Evolutionary conservation across 1,284 basidiomycete species (phyloP), one percentile per base, ranked within the genome.

Genomic region (Cryptococcus maquisensis): DNA sequence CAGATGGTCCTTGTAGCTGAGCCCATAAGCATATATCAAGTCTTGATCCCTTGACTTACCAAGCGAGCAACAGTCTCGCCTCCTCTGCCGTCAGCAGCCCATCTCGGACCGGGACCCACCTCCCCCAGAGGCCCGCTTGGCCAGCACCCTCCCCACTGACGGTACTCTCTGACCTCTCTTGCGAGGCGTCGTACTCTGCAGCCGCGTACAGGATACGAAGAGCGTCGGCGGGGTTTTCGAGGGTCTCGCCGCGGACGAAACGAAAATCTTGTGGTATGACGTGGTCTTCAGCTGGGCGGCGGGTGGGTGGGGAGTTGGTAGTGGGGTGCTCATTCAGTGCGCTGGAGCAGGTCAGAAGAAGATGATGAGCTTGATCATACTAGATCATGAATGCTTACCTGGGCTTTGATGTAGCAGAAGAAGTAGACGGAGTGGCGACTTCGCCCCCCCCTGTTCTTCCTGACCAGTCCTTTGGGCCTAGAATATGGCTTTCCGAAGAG

Each of bases 141-240:
- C n/a, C 23, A 51, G 23, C 10, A 28, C 39, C 12, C 46, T 32
- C 28, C 15, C 15, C 24, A 43, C 13, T 21, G 43, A 13, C 10
- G 1, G 40, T 38, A 21, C 37, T 18, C 35, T 24, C 8, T 2
- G 48, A 5, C 4, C 35, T 16, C 4, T 56, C 52, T 1, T 32
- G 28, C 28, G 28, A 32, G 28, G 28, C 28, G 28, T 32, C 28
- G 28, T 58, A 55, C 24, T 60, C 57, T 1, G 59, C 60, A 1
- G 58, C 62, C 2, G 62, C 56, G 4, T 47, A 56, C 2, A 64
- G 52, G 24, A 64, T 56, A 1, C 60, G 54, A 16, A 64, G 45
- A 6, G 62, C 62, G 26, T 64, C 62, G 0, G 57, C 60, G 0
- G 62, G 62, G 7, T 60, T 64, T 32, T 64, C 62, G 13, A 64